A percentile compares a stretch with the other conserved stretches of the same genome.
Evolutionary conservation across 352 stramenopile species (phyloP).

Genomic region (Aphanomyces astaci): DNA sequence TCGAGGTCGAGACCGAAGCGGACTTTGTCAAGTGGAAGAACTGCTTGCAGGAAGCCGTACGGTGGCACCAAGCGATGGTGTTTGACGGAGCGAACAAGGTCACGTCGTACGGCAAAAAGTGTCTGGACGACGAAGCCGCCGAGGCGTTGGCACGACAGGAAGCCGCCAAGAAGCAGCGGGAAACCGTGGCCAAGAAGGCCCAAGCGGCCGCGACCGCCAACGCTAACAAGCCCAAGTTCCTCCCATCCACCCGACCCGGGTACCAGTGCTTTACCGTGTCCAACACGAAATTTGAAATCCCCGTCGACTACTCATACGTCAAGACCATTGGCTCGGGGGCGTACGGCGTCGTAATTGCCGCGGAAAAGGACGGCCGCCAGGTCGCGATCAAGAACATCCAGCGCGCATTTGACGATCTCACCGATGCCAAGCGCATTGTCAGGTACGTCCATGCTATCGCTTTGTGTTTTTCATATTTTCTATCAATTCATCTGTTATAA

Average conservation of each 20-base stretch:
- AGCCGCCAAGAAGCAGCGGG: constrained; percentile 61
- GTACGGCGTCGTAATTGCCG: constrained; percentile 87
- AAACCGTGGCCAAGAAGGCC: constrained; percentile 68
- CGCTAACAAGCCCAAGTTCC: constrained; percentile 73
- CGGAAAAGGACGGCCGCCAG: constrained; percentile 38
- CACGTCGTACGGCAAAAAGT: constrained; percentile 73
- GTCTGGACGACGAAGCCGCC: constrained; percentile 53
- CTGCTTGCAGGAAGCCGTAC: constrained; percentile 68
- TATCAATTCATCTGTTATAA: too few species aligned
- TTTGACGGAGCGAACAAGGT: constrained; percentile 53
- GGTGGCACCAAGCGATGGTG: constrained; percentile 84
- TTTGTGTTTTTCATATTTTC: too few species aligned
- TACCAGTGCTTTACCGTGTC: constrained; percentile 80
- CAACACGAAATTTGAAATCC: constrained; percentile 79
- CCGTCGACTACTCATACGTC: constrained; percentile 64
- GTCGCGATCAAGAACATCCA: constrained; percentile 95
- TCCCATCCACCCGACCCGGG: constrained; percentile 54
- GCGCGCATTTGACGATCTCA: constrained; percentile 93
- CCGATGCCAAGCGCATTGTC: constrained; percentile 98
- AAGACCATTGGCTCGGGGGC: constrained; percentile 86
- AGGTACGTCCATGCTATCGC: too few species aligned
- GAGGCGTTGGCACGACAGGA: constrained; percentile 62
- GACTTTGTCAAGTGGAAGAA: constrained; percentile 55
- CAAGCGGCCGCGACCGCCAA: constrained; percentile 44
- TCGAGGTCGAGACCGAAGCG: constrained; percentile 63